Percentiles rank a stretch among this genome's conserved stretches.
These are phyloP conservation scores for Camptophora hylomeconis DNA, from an alignment of 2,329 filamentous ascomycete species.

Conservation along the genomic window DNA sequence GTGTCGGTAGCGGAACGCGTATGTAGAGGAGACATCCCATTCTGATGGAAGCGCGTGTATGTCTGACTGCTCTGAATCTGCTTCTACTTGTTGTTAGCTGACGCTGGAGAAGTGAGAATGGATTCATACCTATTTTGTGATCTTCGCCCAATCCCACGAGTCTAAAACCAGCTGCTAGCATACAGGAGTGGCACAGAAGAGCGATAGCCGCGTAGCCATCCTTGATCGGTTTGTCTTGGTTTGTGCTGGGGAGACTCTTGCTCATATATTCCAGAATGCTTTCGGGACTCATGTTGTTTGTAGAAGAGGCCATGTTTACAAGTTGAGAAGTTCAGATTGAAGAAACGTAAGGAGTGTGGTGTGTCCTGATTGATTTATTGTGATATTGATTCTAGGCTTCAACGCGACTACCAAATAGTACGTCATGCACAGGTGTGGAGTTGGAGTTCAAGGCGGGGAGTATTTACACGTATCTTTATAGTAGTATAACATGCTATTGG, in stretches of 20 bases:
- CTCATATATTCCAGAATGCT: conserved; percentile 17
- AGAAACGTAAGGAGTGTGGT: conserved; percentile 1
- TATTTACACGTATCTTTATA: too few species aligned
- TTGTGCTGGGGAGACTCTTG: conserved; percentile 17
- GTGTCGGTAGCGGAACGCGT: conserved; percentile 79
- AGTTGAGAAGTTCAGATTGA: not conserved
- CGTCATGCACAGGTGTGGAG: too few species aligned
- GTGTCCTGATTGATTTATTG: not conserved
- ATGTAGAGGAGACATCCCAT: conserved; percentile 66
- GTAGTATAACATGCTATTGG: too few species aligned
- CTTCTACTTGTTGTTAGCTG: conserved; percentile 30
- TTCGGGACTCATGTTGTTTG: conserved; percentile 11
- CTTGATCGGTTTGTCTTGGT: conserved; percentile 20
- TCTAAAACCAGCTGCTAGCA: conserved; percentile 67
- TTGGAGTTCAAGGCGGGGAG: too few species aligned
- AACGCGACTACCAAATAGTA: too few species aligned
- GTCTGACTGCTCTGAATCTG: conserved; percentile 41
- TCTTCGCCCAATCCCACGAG: conserved; percentile 77
- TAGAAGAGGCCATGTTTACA: conserved; percentile 11
- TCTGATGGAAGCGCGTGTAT: conserved; percentile 53
- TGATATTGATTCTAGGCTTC: too few species aligned
- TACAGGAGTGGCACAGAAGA: conserved; percentile 70
- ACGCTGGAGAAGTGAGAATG: conserved; percentile 7
- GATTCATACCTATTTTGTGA: conserved; percentile 50
- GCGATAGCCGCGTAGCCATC: conserved; percentile 66